Conservation (phyloP, 1,139 yeast genomes). For the Pichia sp. region DNA sequence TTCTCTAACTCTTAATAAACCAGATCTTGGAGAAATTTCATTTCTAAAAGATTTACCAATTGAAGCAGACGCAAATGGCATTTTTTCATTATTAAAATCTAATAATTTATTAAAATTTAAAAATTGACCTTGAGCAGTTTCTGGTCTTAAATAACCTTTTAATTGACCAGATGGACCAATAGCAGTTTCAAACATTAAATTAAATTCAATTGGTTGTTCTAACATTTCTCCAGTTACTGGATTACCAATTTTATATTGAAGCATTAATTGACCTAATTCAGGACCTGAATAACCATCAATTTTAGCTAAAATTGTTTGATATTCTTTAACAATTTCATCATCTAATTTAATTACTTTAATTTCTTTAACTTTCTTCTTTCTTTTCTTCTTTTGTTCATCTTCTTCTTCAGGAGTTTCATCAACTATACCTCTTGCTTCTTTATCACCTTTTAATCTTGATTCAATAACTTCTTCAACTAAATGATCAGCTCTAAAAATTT, state of each 20-base stretch:
- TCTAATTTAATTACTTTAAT: conserved; percentile 83
- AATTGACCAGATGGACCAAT: conserved; percentile 97
- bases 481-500: conserved; percentile 97
- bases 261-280: conserved; percentile 82
- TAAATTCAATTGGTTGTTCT: conserved; percentile 90
- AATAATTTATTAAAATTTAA: conserved; percentile 88
- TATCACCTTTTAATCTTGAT: conserved; percentile 91
- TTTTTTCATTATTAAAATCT: conserved; percentile 90
- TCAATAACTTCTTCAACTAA: conserved; percentile 96
- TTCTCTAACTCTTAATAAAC: conserved; percentile 95
- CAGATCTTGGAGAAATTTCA: conserved; percentile 98
- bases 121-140: conserved; percentile 99
- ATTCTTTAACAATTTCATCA: conserved; percentile 70
- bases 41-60: conserved; percentile 98
- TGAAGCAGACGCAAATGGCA: conserved; percentile 99
- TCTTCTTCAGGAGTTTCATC: conserved; percentile 58
- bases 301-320: conserved; percentile 80
- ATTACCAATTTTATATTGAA: conserved; percentile 73
- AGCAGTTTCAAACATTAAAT: conserved; percentile 98
- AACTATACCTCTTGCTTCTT: conserved; percentile 81
- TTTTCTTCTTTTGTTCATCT: conserved; percentile 52
- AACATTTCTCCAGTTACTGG: conserved; percentile 84
- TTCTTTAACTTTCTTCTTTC: conserved; percentile 96
- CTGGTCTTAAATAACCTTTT: conserved; percentile 95
- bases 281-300: conserved; percentile 95